These are phyloP conservation scores for Artemisia tridentata DNA, from an alignment of 129 eudicot genomes.

Conservation along the genomic window DNA sequence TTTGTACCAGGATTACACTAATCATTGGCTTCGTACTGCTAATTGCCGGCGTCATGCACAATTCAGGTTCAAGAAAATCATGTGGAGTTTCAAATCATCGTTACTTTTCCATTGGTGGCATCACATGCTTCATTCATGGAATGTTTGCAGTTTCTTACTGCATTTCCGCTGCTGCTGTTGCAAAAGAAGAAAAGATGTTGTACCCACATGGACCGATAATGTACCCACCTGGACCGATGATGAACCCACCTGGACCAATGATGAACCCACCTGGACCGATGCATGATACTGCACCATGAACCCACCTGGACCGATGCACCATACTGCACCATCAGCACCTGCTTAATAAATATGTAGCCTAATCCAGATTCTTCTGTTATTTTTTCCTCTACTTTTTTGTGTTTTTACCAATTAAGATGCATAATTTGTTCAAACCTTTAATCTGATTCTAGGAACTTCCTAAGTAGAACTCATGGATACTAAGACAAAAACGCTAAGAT, in stretches of 20 bases:
- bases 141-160: constrained; percentile 75
- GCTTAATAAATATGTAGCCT: constrained; percentile 21
- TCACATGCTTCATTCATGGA: constrained; percentile 81
- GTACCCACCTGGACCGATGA: constrained; percentile 26
- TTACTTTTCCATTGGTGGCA: constrained; percentile 74
- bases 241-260: constrained; percentile 23
- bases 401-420: constrained; percentile 8
- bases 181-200: constrained; percentile 44
- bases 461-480: not conserved
- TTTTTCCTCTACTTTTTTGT: constrained; percentile 16
- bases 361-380: constrained; percentile 4
- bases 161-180: constrained; percentile 65
- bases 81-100: constrained; percentile 77
- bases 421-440: constrained; percentile 14
- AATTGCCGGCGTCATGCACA: constrained; percentile 62
- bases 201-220: constrained; percentile 34
- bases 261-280: constrained; percentile 27
- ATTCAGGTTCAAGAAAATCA: constrained; percentile 56
- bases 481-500: not conserved
- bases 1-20: constrained; percentile 61
- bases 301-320: constrained; percentile 31
- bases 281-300: no score
- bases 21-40: constrained; percentile 68
- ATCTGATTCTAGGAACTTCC: constrained; percentile 10
- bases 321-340: constrained; percentile 33